These are phyloP conservation scores for Sporothrix dimorphospora DNA, from an alignment of 2,329 filamentous ascomycete genomes.

Conservation along the genomic window DNA sequence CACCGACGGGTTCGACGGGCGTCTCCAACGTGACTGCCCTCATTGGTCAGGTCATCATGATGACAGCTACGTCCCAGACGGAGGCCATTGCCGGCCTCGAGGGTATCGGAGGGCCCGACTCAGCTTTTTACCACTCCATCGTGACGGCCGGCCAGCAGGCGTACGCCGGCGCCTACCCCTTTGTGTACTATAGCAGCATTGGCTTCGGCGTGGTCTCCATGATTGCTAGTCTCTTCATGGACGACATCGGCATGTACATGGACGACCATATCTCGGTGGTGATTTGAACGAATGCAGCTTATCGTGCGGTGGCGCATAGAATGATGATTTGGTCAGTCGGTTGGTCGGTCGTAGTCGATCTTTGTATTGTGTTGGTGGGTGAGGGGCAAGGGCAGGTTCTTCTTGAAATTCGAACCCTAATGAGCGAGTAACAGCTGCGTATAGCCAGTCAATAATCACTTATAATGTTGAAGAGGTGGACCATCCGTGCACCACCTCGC, in stretches of 20 bases:
- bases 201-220: slow-evolving; percentile 60
- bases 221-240: slow-evolving; percentile 60
- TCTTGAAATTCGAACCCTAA: neutral
- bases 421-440: neutral
- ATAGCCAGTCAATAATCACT: neutral
- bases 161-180: slow-evolving; percentile 62
- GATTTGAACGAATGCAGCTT: slow-evolving; percentile 36
- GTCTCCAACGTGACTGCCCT: slow-evolving; percentile 26
- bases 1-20: neutral
- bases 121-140: slow-evolving; percentile 44
- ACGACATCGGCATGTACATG: slow-evolving; percentile 62
- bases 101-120: slow-evolving; percentile 49
- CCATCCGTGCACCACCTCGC: neutral
- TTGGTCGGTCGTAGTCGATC: neutral
- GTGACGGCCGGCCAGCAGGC: slow-evolving; percentile 59
- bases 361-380: neutral
- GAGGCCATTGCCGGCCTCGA: slow-evolving; percentile 52
- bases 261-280: slow-evolving; percentile 61
- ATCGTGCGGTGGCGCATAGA: neutral
- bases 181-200: slow-evolving; percentile 65
- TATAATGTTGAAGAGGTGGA: neutral
- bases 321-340: no score
- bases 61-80: slow-evolving; percentile 58
- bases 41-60: slow-evolving; percentile 49
- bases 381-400: neutral